phyloP scores from a whole-genome alignment of 257 asterid genomes.

The Solanum megistacrolobum region DNA sequence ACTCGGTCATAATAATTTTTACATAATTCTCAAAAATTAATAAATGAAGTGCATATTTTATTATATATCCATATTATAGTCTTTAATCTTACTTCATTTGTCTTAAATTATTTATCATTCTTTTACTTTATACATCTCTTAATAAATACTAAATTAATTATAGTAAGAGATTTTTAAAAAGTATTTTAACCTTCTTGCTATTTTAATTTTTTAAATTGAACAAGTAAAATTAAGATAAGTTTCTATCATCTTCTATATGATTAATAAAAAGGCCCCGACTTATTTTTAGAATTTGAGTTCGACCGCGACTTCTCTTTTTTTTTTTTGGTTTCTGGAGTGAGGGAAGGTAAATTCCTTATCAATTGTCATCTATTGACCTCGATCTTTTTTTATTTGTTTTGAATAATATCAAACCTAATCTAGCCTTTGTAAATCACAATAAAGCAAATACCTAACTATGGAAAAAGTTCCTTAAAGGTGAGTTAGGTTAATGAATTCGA shows the following conservation, averaged over 20 bases:
- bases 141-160: not conserved
- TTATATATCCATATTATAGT: not conserved
- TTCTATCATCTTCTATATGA: too few relatives aligned
- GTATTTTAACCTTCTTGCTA: not conserved
- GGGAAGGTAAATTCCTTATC: not conserved
- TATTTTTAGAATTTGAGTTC: not conserved
- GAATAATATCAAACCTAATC: not conserved
- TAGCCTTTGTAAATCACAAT: not conserved
- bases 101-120: not conserved
- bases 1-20: not conserved
- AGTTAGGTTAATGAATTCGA: not conserved
- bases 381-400: too few relatives aligned
- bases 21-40: not conserved
- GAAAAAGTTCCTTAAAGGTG: not conserved
- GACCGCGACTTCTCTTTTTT: rapidly evolving
- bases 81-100: not conserved
- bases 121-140: too few relatives aligned
- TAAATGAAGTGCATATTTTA: not conserved
- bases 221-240: not conserved
- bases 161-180: not conserved
- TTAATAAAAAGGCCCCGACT: not conserved
- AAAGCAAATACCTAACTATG: not conserved
- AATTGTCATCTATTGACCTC: not conserved
- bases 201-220: too few relatives aligned
- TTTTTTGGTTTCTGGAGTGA: not conserved